Evolutionary conservation across 768 basidiomycete genomes (phyloP).

Genomic region (Amanita muscaria): DNA sequence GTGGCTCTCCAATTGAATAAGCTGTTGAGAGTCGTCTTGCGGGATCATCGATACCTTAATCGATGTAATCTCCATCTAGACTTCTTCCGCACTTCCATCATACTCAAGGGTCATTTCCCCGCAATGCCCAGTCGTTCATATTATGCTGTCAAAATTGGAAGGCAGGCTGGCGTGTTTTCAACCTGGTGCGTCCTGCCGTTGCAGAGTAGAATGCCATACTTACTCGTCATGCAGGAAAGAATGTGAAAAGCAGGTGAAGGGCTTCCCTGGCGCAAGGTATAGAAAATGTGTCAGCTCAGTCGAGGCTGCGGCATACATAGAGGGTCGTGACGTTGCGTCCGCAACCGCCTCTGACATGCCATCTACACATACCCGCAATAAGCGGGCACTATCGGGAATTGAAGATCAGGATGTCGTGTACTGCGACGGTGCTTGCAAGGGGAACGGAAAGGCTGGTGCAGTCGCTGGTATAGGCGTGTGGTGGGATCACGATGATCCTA

Average conservation of each 20-base stretch:
- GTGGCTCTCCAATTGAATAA: too few species aligned
- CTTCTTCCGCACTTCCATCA: too few species aligned
- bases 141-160: slow-evolving; percentile 70
- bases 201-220: not conserved
- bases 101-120: too few species aligned
- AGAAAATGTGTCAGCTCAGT: slow-evolving; percentile 55
- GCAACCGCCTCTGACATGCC: slow-evolving; percentile 2
- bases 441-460: slow-evolving; percentile 63
- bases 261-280: slow-evolving; percentile 49
- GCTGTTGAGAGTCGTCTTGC: not conserved
- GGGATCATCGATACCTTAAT: too few species aligned
- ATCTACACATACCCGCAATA: slow-evolving; percentile 18
- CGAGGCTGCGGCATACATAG: too few species aligned
- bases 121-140: slow-evolving; percentile 34
- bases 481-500: slow-evolving; percentile 65
- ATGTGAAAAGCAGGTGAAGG: slow-evolving; percentile 58
- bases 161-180: slow-evolving; percentile 52
- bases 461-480: slow-evolving; percentile 84
- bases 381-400: slow-evolving; percentile 21
- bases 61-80: too few species aligned
- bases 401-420: slow-evolving; percentile 50
- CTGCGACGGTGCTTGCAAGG: slow-evolving; percentile 80
- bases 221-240: slow-evolving; percentile 48
- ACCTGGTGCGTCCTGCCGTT: slow-evolving; percentile 46
- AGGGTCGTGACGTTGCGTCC: too few species aligned